Evolutionary conservation across 176 grass and related monocot genomes (phyloP).

Genomic region (Triticum timopheevii): DNA sequence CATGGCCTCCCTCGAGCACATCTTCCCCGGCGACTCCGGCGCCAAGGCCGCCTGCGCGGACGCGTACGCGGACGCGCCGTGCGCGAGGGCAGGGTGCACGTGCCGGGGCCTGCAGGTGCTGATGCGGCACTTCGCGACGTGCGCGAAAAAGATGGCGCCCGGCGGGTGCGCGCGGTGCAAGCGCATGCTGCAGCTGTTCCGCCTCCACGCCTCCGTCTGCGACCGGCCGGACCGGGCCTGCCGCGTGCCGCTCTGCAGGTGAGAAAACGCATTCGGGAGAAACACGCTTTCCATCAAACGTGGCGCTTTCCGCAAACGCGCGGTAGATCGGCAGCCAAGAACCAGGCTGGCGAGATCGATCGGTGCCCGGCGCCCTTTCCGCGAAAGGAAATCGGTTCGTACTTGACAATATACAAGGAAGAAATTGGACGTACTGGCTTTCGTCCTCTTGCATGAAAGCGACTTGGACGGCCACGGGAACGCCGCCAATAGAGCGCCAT

Average conservation of each 20-base stretch:
- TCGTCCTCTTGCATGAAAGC: conserved; percentile 7
- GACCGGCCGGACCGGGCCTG: conserved; percentile 41
- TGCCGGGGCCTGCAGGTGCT: conserved; percentile 65
- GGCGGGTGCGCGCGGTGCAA: conserved; percentile 65
- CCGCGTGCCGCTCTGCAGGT: conserved; percentile 80
- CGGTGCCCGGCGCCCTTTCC: not conserved
- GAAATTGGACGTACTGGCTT: not conserved
- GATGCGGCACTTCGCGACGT: conserved; percentile 56
- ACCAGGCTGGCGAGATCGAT: conserved; percentile 45
- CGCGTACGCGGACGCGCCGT: not conserved
- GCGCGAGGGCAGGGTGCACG: conserved; percentile 8
- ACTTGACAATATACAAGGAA: not conserved
- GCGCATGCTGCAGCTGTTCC: conserved; percentile 77
- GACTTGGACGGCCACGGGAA: conserved; percentile 13
- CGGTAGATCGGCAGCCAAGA: not conserved
- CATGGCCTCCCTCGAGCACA: conserved; percentile 64
- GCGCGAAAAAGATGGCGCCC: conserved; percentile 38
- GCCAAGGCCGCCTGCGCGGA: not conserved
- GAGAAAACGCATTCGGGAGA: not conserved
- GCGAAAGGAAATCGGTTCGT: not conserved
- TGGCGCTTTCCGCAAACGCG: not conserved
- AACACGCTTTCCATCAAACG: not conserved
- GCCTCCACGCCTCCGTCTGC: conserved; percentile 74
- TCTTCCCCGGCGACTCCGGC: conserved; percentile 27
- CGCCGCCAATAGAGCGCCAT: not conserved